A percentile compares a stretch with the other conserved stretches of the same genome.
Conservation (phyloP, 768 basidiomycete genomes). For the Hydnomerulius pinastri region DNA sequence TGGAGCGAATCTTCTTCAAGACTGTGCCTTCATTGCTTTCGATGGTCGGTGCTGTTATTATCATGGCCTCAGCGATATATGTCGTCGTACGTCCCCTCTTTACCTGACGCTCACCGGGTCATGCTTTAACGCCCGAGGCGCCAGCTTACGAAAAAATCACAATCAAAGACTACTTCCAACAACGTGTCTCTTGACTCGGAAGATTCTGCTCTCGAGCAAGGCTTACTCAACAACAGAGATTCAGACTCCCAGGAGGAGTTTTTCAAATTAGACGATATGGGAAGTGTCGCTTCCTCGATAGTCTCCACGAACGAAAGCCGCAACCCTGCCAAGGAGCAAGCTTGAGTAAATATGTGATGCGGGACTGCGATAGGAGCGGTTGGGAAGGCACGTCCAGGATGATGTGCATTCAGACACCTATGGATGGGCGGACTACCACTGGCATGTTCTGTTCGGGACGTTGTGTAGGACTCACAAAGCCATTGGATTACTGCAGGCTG, state of each 20-base stretch:
- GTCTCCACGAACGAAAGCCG: not conserved
- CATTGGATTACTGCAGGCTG: too few species aligned
- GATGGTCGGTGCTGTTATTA: slow-evolving; percentile 63
- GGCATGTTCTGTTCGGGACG: too few species aligned
- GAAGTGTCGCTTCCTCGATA: not conserved
- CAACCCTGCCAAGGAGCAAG: not conserved
- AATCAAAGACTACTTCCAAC: not conserved
- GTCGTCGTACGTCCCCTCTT: slow-evolving; percentile 1
- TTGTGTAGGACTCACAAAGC: too few species aligned
- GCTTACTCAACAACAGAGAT: not conserved
- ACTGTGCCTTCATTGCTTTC: slow-evolving; percentile 58
- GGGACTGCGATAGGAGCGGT: too few species aligned
- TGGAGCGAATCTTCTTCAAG: slow-evolving; percentile 68
- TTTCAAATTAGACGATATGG: not conserved
- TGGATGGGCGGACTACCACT: too few species aligned
- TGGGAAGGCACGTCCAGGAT: too few species aligned
- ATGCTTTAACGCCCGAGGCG: not conserved
- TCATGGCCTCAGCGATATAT: slow-evolving; percentile 38
- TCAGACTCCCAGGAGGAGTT: not conserved
- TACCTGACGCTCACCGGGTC: not conserved
- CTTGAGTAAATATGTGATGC: not conserved
- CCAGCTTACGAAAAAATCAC: not conserved
- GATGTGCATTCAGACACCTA: too few species aligned
- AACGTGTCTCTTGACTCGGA: not conserved
- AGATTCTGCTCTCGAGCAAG: slow-evolving; percentile 3